These are phyloP conservation scores for Russula vinacea DNA, from an alignment of 768 basidiomycete species.

Conservation along the genomic window DNA sequence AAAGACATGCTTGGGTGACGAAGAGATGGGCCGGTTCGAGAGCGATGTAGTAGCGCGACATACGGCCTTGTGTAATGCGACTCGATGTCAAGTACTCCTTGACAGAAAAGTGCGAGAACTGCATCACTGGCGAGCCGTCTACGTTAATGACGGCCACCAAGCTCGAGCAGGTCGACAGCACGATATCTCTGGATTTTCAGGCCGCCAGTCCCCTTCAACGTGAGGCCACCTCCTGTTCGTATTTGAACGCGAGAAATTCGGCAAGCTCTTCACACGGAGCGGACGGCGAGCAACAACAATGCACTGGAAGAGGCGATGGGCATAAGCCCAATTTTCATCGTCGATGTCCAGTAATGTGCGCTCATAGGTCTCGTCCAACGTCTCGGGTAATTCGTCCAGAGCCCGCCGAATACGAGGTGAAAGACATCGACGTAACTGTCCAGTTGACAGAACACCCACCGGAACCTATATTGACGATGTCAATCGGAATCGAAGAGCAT, in stretches of 20 bases:
- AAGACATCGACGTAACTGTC: neutral
- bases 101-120: too few species aligned
- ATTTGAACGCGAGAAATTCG: neutral
- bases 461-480: neutral
- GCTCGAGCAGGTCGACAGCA: neutral
- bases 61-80: neutral
- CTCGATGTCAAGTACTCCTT: neutral
- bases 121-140: neutral
- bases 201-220: neutral
- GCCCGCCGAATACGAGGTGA: neutral
- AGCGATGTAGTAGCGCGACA: neutral
- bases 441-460: conserved; percentile 1
- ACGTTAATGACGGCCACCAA: neutral
- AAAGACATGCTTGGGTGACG: conserved; percentile 1
- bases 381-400: neutral
- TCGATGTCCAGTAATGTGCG: neutral
- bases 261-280: neutral
- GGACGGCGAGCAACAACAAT: neutral
- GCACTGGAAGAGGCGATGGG: neutral
- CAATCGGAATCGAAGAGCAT: neutral
- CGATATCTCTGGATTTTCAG: neutral
- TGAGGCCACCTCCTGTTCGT: neutral
- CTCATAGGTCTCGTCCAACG: conserved; percentile 1
- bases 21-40: neutral
- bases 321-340: neutral